A percentile compares a stretch with the other conserved stretches of the same genome.
Conservation (phyloP, 768 basidiomycete species). For the Suillus bovinus region DNA sequence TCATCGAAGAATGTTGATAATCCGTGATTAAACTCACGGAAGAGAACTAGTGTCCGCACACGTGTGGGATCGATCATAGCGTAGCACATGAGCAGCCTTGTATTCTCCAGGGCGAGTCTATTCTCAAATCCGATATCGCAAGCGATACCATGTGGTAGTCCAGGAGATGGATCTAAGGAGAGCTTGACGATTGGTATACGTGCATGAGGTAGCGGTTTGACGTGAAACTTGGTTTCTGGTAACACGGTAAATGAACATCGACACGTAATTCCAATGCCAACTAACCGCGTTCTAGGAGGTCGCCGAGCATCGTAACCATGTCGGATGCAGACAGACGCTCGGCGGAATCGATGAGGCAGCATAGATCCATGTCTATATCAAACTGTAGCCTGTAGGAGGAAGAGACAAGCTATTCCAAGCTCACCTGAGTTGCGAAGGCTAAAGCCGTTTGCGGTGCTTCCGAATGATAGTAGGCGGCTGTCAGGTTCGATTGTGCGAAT, state of each 20-base stretch:
- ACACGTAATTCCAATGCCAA: constrained; percentile 19
- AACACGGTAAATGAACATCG: constrained; percentile 15
- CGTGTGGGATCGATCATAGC: constrained; percentile 95
- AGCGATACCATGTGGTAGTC: constrained; percentile 84
- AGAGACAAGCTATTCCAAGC: constrained; percentile 20
- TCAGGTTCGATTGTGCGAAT: constrained; percentile 94
- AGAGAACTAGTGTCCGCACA: constrained; percentile 91
- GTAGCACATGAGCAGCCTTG: constrained; percentile 93
- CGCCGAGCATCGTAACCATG: constrained; percentile 92
- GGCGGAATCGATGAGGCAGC: constrained; percentile 90
- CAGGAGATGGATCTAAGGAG: constrained; percentile 83
- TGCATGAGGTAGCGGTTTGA: constrained; percentile 94
- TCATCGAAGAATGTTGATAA: constrained; percentile 7
- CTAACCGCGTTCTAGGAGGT: constrained; percentile 90
- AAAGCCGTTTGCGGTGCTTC: constrained; percentile 96
- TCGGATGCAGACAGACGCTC: constrained; percentile 80
- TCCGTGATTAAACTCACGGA: constrained; percentile 66
- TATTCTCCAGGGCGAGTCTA: constrained; percentile 95
- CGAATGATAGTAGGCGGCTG: constrained; percentile 89
- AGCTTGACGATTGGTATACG: constrained; percentile 99
- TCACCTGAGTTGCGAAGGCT: constrained; percentile 92
- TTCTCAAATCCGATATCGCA: constrained; percentile 99
- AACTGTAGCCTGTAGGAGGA: constrained; percentile 14
- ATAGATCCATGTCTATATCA: constrained; percentile 91
- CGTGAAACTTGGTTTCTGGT: constrained; percentile 91